A percentile compares a stretch with the other conserved stretches of the same genome.
Evolutionary conservation across 2,329 filamentous ascomycete genomes (phyloP).

Genomic region (Akanthomyces dipterigenus): DNA sequence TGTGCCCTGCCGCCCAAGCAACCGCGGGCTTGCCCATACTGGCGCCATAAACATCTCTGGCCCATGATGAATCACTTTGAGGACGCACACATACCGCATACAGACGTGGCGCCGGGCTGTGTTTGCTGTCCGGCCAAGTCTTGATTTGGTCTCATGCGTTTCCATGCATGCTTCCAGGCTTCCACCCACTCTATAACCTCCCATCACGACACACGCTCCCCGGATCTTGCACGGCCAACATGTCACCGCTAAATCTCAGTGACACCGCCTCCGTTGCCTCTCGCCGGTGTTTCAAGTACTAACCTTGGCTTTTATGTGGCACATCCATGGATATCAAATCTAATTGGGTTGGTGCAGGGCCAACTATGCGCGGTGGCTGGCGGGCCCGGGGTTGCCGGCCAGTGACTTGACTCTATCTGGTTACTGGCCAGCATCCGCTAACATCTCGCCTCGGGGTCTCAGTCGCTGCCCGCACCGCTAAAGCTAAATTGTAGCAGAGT

Average conservation of each 20-base stretch:
- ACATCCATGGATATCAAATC: background rate
- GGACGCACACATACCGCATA: background rate
- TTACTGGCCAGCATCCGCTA: background rate
- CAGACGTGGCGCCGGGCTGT: background rate
- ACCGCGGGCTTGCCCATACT: background rate
- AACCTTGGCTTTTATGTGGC: background rate
- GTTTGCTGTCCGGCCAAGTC: background rate
- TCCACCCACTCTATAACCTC: background rate
- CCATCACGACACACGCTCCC: background rate
- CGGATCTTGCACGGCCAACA: background rate
- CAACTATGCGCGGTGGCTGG: background rate
- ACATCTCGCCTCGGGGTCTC: background rate
- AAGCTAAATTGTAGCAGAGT: background rate
- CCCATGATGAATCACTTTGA: background rate
- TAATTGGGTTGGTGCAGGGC: conserved; percentile 1
- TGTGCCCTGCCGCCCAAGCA: background rate
- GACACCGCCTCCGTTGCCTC: background rate
- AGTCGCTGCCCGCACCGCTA: background rate
- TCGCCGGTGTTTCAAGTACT: conserved; percentile 1
- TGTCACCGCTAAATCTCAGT: background rate
- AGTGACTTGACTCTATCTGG: background rate
- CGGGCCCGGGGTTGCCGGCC: conserved; percentile 8
- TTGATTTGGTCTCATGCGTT: background rate
- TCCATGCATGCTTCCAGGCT: background rate
- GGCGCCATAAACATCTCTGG: background rate